Evolutionary conservation across 140 eudicot species (phyloP).

Genomic region (Anethum foeniculum): DNA sequence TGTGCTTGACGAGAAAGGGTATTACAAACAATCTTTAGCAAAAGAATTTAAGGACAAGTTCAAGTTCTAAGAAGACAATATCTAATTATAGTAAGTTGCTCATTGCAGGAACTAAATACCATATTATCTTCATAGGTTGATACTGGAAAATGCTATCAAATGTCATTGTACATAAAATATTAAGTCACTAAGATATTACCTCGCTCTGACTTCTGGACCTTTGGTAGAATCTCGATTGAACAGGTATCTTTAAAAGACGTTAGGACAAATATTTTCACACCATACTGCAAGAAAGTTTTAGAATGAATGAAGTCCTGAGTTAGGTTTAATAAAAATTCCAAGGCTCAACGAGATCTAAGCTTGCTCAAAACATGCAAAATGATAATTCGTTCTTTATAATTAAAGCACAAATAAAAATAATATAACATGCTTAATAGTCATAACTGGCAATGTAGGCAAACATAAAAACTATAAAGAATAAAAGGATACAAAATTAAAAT

Average conservation of each 20-base stretch:
- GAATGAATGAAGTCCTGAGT: background rate
- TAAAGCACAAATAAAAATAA: background rate
- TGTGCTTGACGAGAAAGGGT: background rate
- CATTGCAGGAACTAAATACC: background rate
- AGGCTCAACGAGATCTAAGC: background rate
- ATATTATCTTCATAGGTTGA: background rate
- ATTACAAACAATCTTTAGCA: background rate
- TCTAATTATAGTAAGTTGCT: background rate
- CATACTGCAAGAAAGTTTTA: constrained; percentile 37
- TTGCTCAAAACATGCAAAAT: background rate
- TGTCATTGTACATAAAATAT: background rate
- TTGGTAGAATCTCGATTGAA: constrained; percentile 58
- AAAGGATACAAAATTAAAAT: background rate
- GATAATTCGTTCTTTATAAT: background rate
- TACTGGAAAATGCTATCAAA: background rate
- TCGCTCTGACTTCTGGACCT: constrained; percentile 42
- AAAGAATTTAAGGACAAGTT: background rate
- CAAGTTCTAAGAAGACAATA: background rate
- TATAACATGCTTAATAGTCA: background rate
- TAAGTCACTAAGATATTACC: constrained; percentile 23
- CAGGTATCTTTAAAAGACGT: constrained; percentile 55
- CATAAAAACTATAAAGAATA: background rate
- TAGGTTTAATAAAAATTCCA: background rate
- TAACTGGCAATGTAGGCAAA: background rate
- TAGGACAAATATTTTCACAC: constrained; percentile 42